These are phyloP conservation scores for Vicia villosa DNA, from an alignment of 306 rosid genomes.

Conservation along the genomic window DNA sequence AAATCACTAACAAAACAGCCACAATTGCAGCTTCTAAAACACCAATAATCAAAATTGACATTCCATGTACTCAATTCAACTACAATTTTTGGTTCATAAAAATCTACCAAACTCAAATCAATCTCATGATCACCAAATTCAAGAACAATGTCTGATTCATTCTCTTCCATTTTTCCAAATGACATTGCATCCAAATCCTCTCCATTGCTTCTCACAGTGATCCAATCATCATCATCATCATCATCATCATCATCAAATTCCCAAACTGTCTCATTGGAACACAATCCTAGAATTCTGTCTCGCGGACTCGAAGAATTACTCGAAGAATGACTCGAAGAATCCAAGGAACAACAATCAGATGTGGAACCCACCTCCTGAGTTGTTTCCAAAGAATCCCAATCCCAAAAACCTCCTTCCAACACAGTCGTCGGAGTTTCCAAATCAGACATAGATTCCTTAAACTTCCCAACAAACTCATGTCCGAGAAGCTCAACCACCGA, in stretches of 20 bases:
- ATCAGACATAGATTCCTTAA: constrained; percentile 30
- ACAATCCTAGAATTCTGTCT: constrained; percentile 56
- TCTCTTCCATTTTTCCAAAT: constrained; percentile 1
- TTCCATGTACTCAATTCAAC: constrained; percentile 24
- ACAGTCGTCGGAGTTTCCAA: constrained; percentile 66
- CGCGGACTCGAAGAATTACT: too few relatives aligned
- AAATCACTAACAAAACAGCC: constrained; percentile 4
- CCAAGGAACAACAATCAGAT: constrained; percentile 22
- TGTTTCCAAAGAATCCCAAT: constrained; percentile 50
- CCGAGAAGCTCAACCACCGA: constrained; percentile 47
- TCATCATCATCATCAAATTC: constrained; percentile 37
- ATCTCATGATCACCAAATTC: not conserved
- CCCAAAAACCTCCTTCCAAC: constrained; percentile 58
- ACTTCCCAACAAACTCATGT: constrained; percentile 58
- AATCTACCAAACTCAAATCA: not conserved
- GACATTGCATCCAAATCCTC: constrained; percentile 25
- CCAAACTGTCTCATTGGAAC: constrained; percentile 46
- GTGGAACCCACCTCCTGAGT: constrained; percentile 28
- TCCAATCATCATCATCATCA: constrained; percentile 51
- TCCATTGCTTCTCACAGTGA: constrained; percentile 59
- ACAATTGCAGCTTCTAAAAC: not conserved
- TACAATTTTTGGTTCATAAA: constrained; percentile 11
- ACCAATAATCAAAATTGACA: constrained; percentile 24
- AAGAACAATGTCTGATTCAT: constrained; percentile 17
- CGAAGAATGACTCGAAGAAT: constrained; percentile 15